Conservation (phyloP, 2,329 filamentous ascomycete species). For the Fusarium newnesense region DNA sequence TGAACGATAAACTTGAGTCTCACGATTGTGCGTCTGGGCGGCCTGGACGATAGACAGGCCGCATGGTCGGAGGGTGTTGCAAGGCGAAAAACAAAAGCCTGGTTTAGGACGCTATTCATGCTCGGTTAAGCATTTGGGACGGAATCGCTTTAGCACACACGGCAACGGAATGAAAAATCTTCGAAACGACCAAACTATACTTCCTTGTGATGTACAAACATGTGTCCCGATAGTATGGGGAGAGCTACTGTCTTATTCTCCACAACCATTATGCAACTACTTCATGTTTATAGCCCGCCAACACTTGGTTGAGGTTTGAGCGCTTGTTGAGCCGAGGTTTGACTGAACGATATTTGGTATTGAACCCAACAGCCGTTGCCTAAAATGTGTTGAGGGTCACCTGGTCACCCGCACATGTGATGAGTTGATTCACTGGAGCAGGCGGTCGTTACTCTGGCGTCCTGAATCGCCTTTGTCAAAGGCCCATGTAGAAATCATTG, state of each 20-base stretch:
- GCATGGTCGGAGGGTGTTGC: conserved; percentile 49
- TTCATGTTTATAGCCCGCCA: too few relatives aligned
- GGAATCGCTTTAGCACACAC: conserved; percentile 52
- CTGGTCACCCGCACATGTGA: neutral
- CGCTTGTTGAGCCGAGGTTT: neutral
- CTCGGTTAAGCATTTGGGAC: conserved; percentile 54
- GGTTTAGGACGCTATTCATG: conserved; percentile 54
- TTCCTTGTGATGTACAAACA: conserved; percentile 8
- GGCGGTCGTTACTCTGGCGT: neutral
- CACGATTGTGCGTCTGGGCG: conserved; percentile 53
- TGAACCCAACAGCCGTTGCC: neutral
- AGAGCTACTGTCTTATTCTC: neutral
- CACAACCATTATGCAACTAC: neutral
- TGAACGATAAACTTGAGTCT: conserved; percentile 49
- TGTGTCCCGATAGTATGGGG: neutral
- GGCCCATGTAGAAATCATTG: neutral
- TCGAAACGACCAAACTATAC: conserved; percentile 42
- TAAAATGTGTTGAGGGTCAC: neutral
- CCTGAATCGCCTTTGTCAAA: neutral
- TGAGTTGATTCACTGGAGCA: neutral
- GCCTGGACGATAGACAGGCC: conserved; percentile 50
- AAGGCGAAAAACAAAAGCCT: conserved; percentile 48
- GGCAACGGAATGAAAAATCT: conserved; percentile 54
- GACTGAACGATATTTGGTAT: neutral
- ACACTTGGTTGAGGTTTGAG: neutral